phyloP scores from a whole-genome alignment of 371 early-diverging fungal species.

The Circinella umbellata region DNA sequence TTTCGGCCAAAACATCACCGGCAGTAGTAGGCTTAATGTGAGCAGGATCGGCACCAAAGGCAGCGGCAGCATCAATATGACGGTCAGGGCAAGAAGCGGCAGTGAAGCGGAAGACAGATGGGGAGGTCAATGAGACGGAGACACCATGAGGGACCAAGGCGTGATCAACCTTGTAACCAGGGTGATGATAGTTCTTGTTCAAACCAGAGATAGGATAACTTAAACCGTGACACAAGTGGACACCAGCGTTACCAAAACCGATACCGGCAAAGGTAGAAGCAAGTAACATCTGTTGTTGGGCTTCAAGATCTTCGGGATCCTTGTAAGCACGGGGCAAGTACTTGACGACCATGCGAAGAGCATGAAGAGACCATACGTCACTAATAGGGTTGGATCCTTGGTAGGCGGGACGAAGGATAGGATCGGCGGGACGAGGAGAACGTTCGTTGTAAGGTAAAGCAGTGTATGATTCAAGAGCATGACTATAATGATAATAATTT shows the following conservation, averaged over 20 bases:
- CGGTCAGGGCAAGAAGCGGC: slow-evolving; percentile 81
- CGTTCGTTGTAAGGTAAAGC: slow-evolving; percentile 87
- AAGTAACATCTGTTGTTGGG: slow-evolving; percentile 87
- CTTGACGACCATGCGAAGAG: slow-evolving; percentile 82
- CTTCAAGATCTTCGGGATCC: slow-evolving; percentile 74
- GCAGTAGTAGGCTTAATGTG: slow-evolving; percentile 73
- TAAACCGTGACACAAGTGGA: slow-evolving; percentile 75
- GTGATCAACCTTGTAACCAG: slow-evolving; percentile 81
- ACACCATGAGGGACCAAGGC: slow-evolving; percentile 76
- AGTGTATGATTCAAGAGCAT: slow-evolving; percentile 91
- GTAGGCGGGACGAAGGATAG: slow-evolving; percentile 87
- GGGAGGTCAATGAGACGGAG: slow-evolving; percentile 88
- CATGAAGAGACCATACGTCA: slow-evolving; percentile 88
- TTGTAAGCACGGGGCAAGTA: slow-evolving; percentile 78
- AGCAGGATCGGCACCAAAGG: slow-evolving; percentile 79
- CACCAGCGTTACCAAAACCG: slow-evolving; percentile 94
- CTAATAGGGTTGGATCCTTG: slow-evolving; percentile 93
- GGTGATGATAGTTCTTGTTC: slow-evolving; percentile 82
- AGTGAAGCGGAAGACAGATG: slow-evolving; percentile 90
- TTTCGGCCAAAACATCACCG: slow-evolving; percentile 79
- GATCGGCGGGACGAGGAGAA: slow-evolving; percentile 82
- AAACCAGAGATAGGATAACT: slow-evolving; percentile 84
- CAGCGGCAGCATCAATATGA: slow-evolving; percentile 82
- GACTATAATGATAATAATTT: slow-evolving; percentile 36
- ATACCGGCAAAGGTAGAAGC: slow-evolving; percentile 92